Evolutionary conservation across 2,329 filamentous ascomycete genomes (phyloP), one percentile per base, ranked within the genome.

Genomic region (Ophiocordyceps camponoti-floridani): DNA sequence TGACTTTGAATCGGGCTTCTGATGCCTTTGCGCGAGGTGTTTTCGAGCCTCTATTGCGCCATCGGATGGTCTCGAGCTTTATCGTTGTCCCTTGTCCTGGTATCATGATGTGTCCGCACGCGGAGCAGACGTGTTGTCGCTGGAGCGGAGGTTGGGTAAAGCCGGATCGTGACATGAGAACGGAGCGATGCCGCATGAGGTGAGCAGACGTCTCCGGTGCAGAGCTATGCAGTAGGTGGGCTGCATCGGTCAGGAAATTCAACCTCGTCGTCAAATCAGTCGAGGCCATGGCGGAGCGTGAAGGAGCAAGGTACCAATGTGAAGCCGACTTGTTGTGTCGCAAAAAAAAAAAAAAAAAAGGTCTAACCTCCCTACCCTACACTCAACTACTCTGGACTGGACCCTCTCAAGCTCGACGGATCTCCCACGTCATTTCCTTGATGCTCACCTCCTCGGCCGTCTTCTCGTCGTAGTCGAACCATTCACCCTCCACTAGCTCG

Each of bases 391-490:
- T 5, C 13, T 4, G 14, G 3, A n/a, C 16, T 13, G 16, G 14
- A 12, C 14, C 14, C 8, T 37, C 33, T 37, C 72, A 91, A 33
- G 78, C 75, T 51, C 86, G 72, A 50, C 75, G 73, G 52, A 98
- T 82, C 52, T 87, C 80, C 86, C 87, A 98, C 49, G 76, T 84
- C 45, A 94, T 62, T 28, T 91, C 84, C 59, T 86, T 89, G 59
- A 95, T 87, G 61, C 84, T 91, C 42, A 95, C 88, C 62, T 96
- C 88, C 43, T 94, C 85, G 1, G 81, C 73, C 0, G 84, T 74
- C 68, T 96, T 95, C 64, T 96, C 88, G 53, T 96, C 88, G 56
- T 96, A 98, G 54, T 96, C 89, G 62, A 83, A 98, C 91, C 91
- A 98, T 55, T 98, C 91, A 26, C 84, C 89, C 27, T 98, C 91